Base-by-base conservation (phyloP, 1,284 basidiomycete species). In the Moniliophthora roreri region DNA sequence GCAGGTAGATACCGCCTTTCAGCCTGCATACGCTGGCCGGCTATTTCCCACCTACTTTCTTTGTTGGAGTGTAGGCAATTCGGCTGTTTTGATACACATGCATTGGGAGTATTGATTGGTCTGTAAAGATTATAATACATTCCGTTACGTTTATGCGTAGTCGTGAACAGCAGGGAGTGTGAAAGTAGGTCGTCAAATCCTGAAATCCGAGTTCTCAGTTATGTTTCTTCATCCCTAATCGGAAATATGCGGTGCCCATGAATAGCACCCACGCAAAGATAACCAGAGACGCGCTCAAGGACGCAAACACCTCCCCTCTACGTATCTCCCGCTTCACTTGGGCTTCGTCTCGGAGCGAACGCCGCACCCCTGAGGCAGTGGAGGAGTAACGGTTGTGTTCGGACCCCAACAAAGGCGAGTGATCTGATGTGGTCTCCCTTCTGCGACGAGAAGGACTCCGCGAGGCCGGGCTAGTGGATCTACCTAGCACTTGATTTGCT, bases 191-290 rank as follows among this genome's bases (percentile, higher is more conserved):
- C 24, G 24, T 38, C 13, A 32, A 20, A 9, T 18, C 9, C 9
- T 8, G 24, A 23, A 24, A 40, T 13, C 4, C 15, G n/a, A 21
- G 21, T 18, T 4, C 26, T 50, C 36, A 48, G 18, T 52, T 10
- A 21, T 53, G 26, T 20, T 62, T 71, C 59, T 66, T 72, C 35
- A 73, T 73, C 23, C 82, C 74, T 56, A 88, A 64, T 59, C 76
- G 78, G 52, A 78, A 63, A 75, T 76, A 84, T 0, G 84, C 87
- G 9, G 81, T 85, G 13, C 66, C 73, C 60, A 91, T 69, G 67
- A 90, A 90, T 57, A 89, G 67, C 47, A 79, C 61, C 89, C 89
- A 91, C 2, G 85, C 81, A 39, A 68, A 68, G 7, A 76, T 64
- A 9, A 90, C 78, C 37, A 85, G 66, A 1, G 61, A 56, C 7